A percentile compares a stretch with the other conserved stretches of the same genome.
phyloP scores from a whole-genome alignment of 1,284 basidiomycete genomes.

The Sanghuangporus weigelae region DNA sequence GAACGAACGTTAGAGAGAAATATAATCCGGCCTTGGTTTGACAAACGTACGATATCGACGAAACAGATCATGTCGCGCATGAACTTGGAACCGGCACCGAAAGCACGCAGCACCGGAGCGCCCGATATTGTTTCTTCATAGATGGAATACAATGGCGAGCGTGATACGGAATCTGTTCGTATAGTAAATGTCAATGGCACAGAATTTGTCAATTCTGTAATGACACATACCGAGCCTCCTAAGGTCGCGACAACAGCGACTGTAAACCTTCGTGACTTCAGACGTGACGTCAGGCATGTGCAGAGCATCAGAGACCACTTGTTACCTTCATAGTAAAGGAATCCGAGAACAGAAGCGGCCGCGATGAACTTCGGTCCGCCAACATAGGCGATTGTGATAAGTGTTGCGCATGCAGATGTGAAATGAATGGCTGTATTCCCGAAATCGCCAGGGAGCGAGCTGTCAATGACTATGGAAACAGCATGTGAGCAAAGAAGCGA shows the following conservation, averaged over 20 bases:
- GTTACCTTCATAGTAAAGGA: constrained; percentile 64
- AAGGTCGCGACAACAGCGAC: constrained; percentile 87
- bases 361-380: constrained; percentile 74
- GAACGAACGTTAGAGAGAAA: constrained; percentile 6
- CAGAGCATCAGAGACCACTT: background rate
- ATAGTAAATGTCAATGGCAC: background rate
- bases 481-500: background rate
- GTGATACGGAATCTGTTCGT: constrained; percentile 72
- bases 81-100: constrained; percentile 83
- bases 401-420: constrained; percentile 53
- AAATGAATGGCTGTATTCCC: constrained; percentile 66
- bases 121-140: constrained; percentile 89
- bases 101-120: constrained; percentile 81
- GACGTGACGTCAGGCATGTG: background rate
- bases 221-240: constrained; percentile 61
- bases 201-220: background rate
- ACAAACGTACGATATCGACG: constrained; percentile 66
- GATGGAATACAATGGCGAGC: constrained; percentile 88
- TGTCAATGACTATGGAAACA: constrained; percentile 63
- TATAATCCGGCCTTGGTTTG: background rate
- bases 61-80: constrained; percentile 81
- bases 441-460: constrained; percentile 80
- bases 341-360: constrained; percentile 52
- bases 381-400: constrained; percentile 71
- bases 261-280: constrained; percentile 62